Conservation (phyloP, 2,329 filamentous ascomycete genomes). For the Xylaria polymorpha region DNA sequence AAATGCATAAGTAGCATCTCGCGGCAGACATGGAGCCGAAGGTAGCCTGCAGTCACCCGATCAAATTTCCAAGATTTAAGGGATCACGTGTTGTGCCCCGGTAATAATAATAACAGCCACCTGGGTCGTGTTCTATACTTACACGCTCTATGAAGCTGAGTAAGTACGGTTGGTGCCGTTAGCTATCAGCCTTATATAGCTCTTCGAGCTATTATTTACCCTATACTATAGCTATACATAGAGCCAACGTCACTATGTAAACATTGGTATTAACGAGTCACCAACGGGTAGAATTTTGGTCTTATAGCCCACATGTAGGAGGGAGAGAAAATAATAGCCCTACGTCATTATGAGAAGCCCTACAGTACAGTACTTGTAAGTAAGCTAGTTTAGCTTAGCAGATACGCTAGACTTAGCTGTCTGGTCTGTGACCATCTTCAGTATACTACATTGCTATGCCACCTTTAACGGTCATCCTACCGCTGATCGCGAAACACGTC, state of each 20-base stretch:
- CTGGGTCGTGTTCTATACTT: not conserved
- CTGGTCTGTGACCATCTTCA: not conserved
- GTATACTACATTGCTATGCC: no score
- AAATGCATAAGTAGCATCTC: constrained; percentile 10
- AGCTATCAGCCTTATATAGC: not conserved
- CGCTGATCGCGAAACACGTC: constrained; percentile 7
- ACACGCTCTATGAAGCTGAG: not conserved
- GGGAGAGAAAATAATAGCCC: not conserved
- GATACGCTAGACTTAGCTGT: not conserved
- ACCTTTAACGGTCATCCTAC: constrained; percentile 10
- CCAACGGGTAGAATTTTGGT: not conserved
- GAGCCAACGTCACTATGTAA: not conserved
- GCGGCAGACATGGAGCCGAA: constrained; percentile 7
- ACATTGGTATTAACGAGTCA: not conserved
- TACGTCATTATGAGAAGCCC: constrained; percentile 3
- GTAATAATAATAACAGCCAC: not conserved
- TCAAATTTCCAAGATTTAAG: not conserved
- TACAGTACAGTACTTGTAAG: no score
- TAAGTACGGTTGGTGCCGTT: not conserved
- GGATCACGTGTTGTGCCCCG: constrained; percentile 16
- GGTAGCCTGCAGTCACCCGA: constrained; percentile 23
- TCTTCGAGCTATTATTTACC: not conserved
- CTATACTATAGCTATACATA: not conserved
- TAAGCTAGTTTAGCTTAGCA: not conserved
- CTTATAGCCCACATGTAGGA: not conserved